Evolutionary conservation across 345 rosid species (phyloP).

Genomic region (Boechera retrofracta): DNA sequence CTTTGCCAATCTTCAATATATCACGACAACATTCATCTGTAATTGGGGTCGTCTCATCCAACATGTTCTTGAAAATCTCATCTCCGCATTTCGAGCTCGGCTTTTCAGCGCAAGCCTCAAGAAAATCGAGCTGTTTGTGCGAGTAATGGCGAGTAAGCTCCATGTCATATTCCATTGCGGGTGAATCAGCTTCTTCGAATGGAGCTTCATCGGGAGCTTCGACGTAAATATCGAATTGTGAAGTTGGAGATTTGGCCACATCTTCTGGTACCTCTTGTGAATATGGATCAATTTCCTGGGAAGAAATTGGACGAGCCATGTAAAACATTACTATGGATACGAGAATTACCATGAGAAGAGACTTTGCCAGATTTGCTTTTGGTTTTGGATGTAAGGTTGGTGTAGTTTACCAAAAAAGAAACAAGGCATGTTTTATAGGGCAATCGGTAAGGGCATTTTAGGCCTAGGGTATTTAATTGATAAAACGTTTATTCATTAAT

Average conservation of each 20-base stretch:
- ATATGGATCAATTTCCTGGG: slow-evolving; percentile 15
- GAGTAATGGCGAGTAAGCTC: neutral
- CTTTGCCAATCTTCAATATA: slow-evolving; percentile 20
- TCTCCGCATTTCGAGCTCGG: neutral
- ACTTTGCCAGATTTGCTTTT: slow-evolving; percentile 36
- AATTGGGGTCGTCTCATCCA: neutral
- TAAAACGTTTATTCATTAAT: slow-evolving; percentile 5
- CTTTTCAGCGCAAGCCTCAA: neutral
- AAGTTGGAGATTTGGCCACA: slow-evolving; percentile 11
- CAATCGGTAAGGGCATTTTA: neutral
- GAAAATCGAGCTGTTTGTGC: neutral
- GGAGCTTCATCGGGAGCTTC: slow-evolving; percentile 19
- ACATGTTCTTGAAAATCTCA: neutral
- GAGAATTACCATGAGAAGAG: slow-evolving; percentile 8
- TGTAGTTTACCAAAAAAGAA: neutral
- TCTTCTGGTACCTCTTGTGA: slow-evolving; percentile 20
- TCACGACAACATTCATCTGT: slow-evolving; percentile 24
- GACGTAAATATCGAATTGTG: slow-evolving; percentile 10
- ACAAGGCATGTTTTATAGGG: neutral
- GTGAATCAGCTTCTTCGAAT: slow-evolving; percentile 6
- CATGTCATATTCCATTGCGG: slow-evolving; percentile 4
- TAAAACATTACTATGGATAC: neutral
- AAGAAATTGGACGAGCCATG: neutral
- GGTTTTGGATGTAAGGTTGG: neutral
- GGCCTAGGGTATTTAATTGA: neutral